phyloP scores from a whole-genome alignment of 2,329 filamentous ascomycete species.

The Colletotrichum spaethianum region DNA sequence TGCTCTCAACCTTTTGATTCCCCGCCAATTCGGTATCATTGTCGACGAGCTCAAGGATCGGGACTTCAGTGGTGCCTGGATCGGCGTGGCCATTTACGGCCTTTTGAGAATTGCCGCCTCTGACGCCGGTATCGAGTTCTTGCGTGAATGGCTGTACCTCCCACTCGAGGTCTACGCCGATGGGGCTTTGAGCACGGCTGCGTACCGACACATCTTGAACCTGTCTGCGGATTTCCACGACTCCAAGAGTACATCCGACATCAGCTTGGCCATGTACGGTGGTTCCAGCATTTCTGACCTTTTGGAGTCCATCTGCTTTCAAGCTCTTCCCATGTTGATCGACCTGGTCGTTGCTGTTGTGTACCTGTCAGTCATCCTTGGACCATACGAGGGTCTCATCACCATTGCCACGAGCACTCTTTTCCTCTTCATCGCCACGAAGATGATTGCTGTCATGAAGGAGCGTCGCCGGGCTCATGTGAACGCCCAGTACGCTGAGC shows the following conservation, averaged over 20 bases:
- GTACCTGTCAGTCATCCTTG: slow-evolving; percentile 72
- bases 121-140: slow-evolving; percentile 67
- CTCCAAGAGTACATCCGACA: slow-evolving; percentile 71
- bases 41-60: slow-evolving; percentile 73
- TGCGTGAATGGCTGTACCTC: slow-evolving; percentile 70
- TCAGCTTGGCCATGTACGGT: slow-evolving; percentile 69
- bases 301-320: slow-evolving; percentile 71
- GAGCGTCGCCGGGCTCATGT: slow-evolving; percentile 65
- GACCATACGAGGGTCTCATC: slow-evolving; percentile 74
- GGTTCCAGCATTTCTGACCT: slow-evolving; percentile 68
- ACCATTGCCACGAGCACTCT: slow-evolving; percentile 70
- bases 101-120: slow-evolving; percentile 66
- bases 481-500: slow-evolving; percentile 68
- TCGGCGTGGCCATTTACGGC: slow-evolving; percentile 67
- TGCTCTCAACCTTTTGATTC: slow-evolving; percentile 81
- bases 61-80: slow-evolving; percentile 58
- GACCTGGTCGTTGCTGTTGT: slow-evolving; percentile 72
- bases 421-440: slow-evolving; percentile 68
- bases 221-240: slow-evolving; percentile 75
- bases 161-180: slow-evolving; percentile 71
- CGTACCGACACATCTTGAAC: slow-evolving; percentile 72
- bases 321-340: slow-evolving; percentile 71
- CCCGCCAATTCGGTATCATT: slow-evolving; percentile 85
- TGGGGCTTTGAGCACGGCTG: slow-evolving; percentile 66
- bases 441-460: slow-evolving; percentile 66